Evolutionary conservation across 2,329 filamentous ascomycete genomes (phyloP).

Genomic region (Cercospora sp.): DNA sequence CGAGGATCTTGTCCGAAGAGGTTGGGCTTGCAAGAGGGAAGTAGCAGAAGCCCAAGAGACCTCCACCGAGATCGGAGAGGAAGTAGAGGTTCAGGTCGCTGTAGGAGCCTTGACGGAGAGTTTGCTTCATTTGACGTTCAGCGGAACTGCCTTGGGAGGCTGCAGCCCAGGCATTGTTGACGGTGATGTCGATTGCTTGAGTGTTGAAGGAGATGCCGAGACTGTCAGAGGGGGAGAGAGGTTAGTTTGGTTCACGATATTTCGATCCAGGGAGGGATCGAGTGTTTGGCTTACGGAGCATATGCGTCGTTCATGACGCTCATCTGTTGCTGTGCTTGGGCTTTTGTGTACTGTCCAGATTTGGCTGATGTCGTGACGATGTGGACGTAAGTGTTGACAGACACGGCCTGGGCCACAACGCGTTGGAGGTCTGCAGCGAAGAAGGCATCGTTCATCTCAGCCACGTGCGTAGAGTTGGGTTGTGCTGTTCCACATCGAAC

Average conservation of each 20-base stretch:
- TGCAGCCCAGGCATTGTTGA: slow-evolving; percentile 57
- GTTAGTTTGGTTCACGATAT: background rate
- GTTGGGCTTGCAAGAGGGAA: slow-evolving; percentile 43
- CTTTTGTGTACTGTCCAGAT: slow-evolving; percentile 39
- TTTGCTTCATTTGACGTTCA: slow-evolving; percentile 50
- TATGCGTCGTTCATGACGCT: slow-evolving; percentile 12
- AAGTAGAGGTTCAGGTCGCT: slow-evolving; percentile 59
- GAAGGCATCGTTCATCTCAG: slow-evolving; percentile 26
- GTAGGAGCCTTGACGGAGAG: slow-evolving; percentile 55
- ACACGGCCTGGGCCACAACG: slow-evolving; percentile 12
- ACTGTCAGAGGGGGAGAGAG: slow-evolving; percentile 41
- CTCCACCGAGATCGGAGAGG: slow-evolving; percentile 50
- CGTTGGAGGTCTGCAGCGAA: slow-evolving; percentile 14
- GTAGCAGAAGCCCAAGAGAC: slow-evolving; percentile 33
- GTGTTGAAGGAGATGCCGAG: slow-evolving; percentile 50
- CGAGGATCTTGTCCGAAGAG: slow-evolving; percentile 43
- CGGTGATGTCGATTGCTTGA: slow-evolving; percentile 49
- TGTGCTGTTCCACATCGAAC: slow-evolving; percentile 27
- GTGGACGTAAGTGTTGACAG: slow-evolving; percentile 42
- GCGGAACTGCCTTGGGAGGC: slow-evolving; percentile 45
- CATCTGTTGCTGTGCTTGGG: slow-evolving; percentile 38
- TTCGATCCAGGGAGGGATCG: too few species aligned
- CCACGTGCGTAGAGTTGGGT: slow-evolving; percentile 22
- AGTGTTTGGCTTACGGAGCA: background rate
- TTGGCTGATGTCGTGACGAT: slow-evolving; percentile 42